Evolutionary conservation across 139 green algal species (phyloP), one percentile per base, ranked within the genome.

Genomic region (Trebouxia sp.): DNA sequence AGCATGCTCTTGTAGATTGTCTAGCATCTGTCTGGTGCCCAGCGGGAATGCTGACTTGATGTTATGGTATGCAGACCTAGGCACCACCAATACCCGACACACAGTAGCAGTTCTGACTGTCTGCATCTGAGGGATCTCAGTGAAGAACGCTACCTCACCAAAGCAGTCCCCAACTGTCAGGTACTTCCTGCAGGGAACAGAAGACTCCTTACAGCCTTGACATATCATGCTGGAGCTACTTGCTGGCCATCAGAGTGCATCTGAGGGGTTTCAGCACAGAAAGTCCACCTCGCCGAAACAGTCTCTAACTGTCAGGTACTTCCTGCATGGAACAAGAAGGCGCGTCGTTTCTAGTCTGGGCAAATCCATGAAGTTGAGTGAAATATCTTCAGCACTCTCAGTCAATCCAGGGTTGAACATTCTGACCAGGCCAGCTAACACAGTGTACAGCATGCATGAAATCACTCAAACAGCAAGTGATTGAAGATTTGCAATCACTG

Each of bases 131-230:
- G 81, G 75, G 41, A 76, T 80, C 65, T 87, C 89, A 5, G 89
- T 90, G 82, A 91, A 93, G 81, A 93, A 93, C 0, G 89, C 80
- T 0, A 89, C 77, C 70, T 91, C 89, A 9, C 85, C 79, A 58
- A 85, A 47, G 28, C 69, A 32, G 12, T 81, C 69, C 15, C 74
- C 81, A 0, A 48, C 58, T 7, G 20, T 62, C 15, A 78, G 22
- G 10, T 78, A 28, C 5, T 35, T 43, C 75, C 75, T 85, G 74
- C 58, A 85, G 38, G 1, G 41, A n/a, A n/a, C n/a, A n/a, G n/a
- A n/a, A n/a, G n/a, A n/a, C n/a, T n/a, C n/a, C n/a, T n/a, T n/a
- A n/a, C n/a, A n/a, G n/a, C n/a, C n/a, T n/a, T n/a, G n/a, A n/a
- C n/a, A n/a, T n/a, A n/a, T n/a, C n/a, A n/a, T n/a, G n/a, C n/a